These are phyloP conservation scores for Leishmania turanica DNA, from an alignment of 208 protist species.

Conservation along the genomic window DNA sequence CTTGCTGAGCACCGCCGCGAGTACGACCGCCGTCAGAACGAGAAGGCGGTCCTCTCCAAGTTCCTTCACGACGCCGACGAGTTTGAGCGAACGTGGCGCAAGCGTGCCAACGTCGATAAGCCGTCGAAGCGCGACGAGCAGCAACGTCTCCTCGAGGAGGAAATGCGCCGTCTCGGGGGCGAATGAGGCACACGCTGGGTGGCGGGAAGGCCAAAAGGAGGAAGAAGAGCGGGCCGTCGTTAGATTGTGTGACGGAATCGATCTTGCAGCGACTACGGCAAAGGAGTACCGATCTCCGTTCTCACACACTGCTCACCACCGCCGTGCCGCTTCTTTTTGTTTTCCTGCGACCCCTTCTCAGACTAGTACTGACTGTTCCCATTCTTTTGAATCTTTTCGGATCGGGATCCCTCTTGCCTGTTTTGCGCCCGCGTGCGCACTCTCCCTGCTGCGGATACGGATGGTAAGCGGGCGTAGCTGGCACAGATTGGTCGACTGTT, in stretches of 20 bases:
- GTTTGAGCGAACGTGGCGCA: slow-evolving; percentile 61
- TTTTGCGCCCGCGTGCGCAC: background rate
- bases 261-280: background rate
- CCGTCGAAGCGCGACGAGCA: slow-evolving; percentile 81
- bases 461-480: background rate
- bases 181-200: background rate
- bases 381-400: background rate
- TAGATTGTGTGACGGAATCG: background rate
- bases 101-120: slow-evolving; percentile 42
- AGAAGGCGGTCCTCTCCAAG: slow-evolving; percentile 54
- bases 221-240: no score
- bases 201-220: no score
- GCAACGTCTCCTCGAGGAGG: slow-evolving; percentile 65
- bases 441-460: background rate
- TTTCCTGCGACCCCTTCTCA: no score
- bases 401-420: background rate
- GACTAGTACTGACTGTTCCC: background rate
- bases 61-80: slow-evolving; percentile 62
- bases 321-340: background rate
- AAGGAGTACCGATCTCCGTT: background rate
- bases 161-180: slow-evolving; percentile 59
- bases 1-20: slow-evolving; percentile 80
- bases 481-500: background rate
- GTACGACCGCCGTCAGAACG: slow-evolving; percentile 72
- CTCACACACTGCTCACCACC: background rate